Percentiles rank a stretch among this genome's conserved stretches.
Conservation (phyloP, 495 filamentous ascomycete species). For the Sabuloglossum arenarium region DNA sequence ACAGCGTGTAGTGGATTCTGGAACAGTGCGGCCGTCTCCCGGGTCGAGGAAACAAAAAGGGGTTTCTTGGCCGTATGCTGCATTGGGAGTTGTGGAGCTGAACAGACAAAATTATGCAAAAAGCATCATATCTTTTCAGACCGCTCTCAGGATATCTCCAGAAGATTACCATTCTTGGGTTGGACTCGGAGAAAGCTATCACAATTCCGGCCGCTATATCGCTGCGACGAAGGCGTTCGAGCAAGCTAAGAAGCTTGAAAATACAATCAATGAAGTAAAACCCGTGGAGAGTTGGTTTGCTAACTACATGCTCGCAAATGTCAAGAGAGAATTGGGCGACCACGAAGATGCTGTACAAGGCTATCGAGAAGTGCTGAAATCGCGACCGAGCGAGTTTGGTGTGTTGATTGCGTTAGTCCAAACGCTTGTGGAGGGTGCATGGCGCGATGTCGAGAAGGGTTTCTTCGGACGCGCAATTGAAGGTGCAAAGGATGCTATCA, state of each 20-base stretch:
- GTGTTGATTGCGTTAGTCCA: conserved; percentile 75
- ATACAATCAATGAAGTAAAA: conserved; percentile 24
- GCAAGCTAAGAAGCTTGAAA: conserved; percentile 52
- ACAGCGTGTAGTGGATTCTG: conserved; percentile 80
- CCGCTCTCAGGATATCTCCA: conserved; percentile 65
- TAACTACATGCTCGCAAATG: conserved; percentile 91
- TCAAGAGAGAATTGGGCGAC: conserved; percentile 74
- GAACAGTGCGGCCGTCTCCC: conserved; percentile 68
- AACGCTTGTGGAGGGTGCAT: conserved; percentile 61
- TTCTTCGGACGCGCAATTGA: conserved; percentile 62
- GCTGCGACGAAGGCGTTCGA: conserved; percentile 82
- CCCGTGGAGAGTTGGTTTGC: conserved; percentile 66
- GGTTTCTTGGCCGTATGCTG: conserved; percentile 91
- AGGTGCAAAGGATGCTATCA: conserved; percentile 37
- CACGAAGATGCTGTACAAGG: conserved; percentile 61
- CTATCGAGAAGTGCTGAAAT: conserved; percentile 47
- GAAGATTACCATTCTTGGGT: conserved; percentile 89
- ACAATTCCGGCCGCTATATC: conserved; percentile 79
- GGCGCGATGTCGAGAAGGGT: conserved; percentile 55
- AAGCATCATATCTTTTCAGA: conserved; percentile 78
- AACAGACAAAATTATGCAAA: conserved; percentile 82
- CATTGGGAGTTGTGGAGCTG: conserved; percentile 84
- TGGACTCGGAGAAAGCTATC: conserved; percentile 86
- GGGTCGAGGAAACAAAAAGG: conserved; percentile 68
- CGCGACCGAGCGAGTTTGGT: conserved; percentile 55